phyloP scores from a whole-genome alignment of 768 basidiomycete genomes.

The Suillus brevipes region DNA sequence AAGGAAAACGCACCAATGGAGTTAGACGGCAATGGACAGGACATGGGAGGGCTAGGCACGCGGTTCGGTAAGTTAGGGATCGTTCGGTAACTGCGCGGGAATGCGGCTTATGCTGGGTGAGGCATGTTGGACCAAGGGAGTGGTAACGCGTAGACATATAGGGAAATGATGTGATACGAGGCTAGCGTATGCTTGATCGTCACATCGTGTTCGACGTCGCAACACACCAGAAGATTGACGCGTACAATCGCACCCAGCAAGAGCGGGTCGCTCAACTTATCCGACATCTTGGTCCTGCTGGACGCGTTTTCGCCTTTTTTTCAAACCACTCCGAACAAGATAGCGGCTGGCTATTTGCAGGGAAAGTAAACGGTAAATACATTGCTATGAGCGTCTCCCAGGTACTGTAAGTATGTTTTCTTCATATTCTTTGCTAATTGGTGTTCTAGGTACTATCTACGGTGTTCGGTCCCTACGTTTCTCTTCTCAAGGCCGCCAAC shows the following conservation, averaged over 20 bases:
- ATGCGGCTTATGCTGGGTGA: no score
- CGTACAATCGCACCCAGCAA: neutral
- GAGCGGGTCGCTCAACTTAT: fast-evolving
- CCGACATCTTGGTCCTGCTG: neutral
- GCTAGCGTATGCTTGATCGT: no score
- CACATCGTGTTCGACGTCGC: neutral
- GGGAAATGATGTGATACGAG: no score
- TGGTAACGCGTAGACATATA: no score
- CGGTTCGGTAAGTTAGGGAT: no score
- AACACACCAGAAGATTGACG: neutral
- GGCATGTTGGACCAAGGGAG: no score
- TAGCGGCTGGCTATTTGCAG: neutral
- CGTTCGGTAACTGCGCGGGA: no score
- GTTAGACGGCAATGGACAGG: no score
- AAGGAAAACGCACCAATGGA: no score
- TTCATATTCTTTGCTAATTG: neutral
- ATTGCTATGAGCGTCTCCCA: neutral
- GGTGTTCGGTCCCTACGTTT: neutral
- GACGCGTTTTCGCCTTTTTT: neutral
- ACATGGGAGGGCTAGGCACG: no score
- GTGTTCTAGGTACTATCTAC: neutral
- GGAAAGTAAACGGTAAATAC: neutral
- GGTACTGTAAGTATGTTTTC: neutral
- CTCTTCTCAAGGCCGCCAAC: neutral
- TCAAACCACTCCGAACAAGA: neutral